Percentiles rank a stretch among this genome's conserved stretches.
These are phyloP conservation scores for Cardiosporidium cionae DNA, from an alignment of 169 alveolate species.

Conservation along the genomic window DNA sequence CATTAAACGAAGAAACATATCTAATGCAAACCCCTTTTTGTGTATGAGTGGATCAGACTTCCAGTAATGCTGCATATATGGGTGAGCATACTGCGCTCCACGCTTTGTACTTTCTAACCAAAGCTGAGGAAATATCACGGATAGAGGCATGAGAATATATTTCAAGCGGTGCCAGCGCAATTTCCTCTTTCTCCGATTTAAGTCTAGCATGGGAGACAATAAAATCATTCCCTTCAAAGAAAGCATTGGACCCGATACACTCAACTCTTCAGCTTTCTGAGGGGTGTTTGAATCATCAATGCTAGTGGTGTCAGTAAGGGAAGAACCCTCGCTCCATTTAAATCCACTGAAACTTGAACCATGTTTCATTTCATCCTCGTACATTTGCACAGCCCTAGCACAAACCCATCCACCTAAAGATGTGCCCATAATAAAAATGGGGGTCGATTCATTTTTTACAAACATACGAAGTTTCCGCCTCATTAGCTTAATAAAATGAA, in stretches of 20 bases:
- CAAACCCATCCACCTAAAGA: slow-evolving; percentile 28
- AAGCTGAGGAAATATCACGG: background rate
- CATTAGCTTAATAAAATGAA: slow-evolving; percentile 4
- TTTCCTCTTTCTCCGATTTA: slow-evolving; percentile 1
- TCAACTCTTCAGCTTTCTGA: background rate
- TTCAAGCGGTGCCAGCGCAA: background rate
- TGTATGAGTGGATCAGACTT: slow-evolving; percentile 13
- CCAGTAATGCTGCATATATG: background rate
- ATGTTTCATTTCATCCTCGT: background rate
- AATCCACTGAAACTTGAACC: background rate
- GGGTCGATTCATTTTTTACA: background rate
- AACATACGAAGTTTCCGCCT: background rate
- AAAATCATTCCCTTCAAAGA: slow-evolving; percentile 17
- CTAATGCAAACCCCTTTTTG: slow-evolving; percentile 8
- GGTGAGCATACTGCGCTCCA: background rate
- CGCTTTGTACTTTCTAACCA: background rate
- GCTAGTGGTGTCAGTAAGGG: background rate
- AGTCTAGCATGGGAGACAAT: slow-evolving; percentile 22
- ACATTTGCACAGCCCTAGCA: slow-evolving; percentile 16
- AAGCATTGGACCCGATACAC: background rate
- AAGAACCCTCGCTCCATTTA: too few species aligned
- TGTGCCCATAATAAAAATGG: slow-evolving; percentile 4
- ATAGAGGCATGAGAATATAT: background rate
- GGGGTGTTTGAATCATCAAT: background rate
- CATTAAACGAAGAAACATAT: slow-evolving; percentile 2